These are phyloP conservation scores for Cyberlindnera subsufficiens DNA, from an alignment of 805 yeast species.

Conservation along the genomic window DNA sequence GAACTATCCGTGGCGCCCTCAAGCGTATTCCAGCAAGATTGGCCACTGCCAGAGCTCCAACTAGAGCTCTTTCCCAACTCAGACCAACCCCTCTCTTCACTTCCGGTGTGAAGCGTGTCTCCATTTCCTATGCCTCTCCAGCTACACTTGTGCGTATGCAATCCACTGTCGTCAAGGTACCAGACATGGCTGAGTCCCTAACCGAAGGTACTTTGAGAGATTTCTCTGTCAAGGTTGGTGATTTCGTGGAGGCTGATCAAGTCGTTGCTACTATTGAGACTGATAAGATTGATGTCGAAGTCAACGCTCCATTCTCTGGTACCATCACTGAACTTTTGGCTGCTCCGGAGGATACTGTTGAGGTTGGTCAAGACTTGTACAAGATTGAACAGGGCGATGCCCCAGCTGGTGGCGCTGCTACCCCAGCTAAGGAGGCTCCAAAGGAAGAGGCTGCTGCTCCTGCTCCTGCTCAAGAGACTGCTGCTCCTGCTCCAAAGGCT, in stretches of 20 bases:
- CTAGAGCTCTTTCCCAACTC: constrained; percentile 7
- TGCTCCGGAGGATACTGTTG: constrained; percentile 85
- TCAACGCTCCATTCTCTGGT: constrained; percentile 90
- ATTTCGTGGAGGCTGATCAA: constrained; percentile 80
- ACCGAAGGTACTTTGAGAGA: constrained; percentile 90
- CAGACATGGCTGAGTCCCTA: constrained; percentile 97
- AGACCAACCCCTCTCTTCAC: constrained; percentile 1
- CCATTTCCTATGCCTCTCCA: constrained; percentile 9
- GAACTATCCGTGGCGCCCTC: constrained; percentile 8
- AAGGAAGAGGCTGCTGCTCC: constrained; percentile 24
- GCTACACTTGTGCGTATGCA: constrained; percentile 25
- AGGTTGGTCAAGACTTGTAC: constrained; percentile 89
- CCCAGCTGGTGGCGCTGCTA: constrained; percentile 50
- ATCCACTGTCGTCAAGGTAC: constrained; percentile 71
- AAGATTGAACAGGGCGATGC: constrained; percentile 76
- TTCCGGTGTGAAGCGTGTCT: constrained; percentile 2
- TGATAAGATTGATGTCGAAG: constrained; percentile 96
- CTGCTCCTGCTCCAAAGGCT: constrained; percentile 22
- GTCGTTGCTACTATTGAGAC: constrained; percentile 95
- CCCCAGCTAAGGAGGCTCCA: constrained; percentile 25
- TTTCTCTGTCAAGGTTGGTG: constrained; percentile 75
- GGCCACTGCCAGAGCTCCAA: constrained; percentile 2
- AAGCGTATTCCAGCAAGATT: constrained; percentile 1
- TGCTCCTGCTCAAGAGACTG: constrained; percentile 22
- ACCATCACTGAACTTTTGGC: constrained; percentile 80